Evolutionary conservation across 2,329 filamentous ascomycete genomes (phyloP), one percentile per base, ranked within the genome.

Genomic region (Herpomyces periplanetae): DNA sequence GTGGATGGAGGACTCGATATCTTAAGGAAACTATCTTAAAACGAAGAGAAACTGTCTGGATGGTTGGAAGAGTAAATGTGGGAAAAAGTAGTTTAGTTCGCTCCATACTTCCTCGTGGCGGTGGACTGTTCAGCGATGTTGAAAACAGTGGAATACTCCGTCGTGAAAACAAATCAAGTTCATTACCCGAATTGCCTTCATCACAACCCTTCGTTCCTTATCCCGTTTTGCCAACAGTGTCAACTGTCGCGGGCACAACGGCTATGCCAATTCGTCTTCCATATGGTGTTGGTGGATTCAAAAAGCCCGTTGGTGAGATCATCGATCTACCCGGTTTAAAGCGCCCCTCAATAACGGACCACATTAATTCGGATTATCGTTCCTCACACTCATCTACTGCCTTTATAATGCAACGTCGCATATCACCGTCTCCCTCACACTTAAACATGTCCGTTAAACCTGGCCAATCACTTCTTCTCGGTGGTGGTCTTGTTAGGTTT

Each of bases 51-150:
- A 80, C 60, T 8, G 61, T 65, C 8, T 96, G 80, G 75, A 60
- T 96, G 46, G 64, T 96, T 2, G 80, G 80, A n/a, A 91, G 87
- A 37, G 69, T 71, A 25, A 96, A 96, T 32, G 84, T 91, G 2
- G 84, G 80, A 10, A 96, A 96, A 40, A 91, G 75, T 29, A 62
- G 63, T 31, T 49, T 96, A 2, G 85, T 91, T 24, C 60, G 80
- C 28, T 52, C 58, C 3, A 56, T 88, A 4, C 87, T 73, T 30
- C 75, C 84, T 3, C 34, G 35, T 10, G 20, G 22, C 3, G 28
- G 29, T 3, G 27, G 27, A 2, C 10, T 25, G 1, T 27, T 30
- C 13, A 29, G 31, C 13, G 28, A 32, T 6, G 28, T 30, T 17
- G 18, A 20, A 5, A 26, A 27, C 10, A 24, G 27, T 5, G 17